Percentiles rank a stretch among this genome's conserved stretches.
These are phyloP conservation scores for Hypoxylon cercidicola DNA, from an alignment of 495 filamentous ascomycete species.

Conservation along the genomic window DNA sequence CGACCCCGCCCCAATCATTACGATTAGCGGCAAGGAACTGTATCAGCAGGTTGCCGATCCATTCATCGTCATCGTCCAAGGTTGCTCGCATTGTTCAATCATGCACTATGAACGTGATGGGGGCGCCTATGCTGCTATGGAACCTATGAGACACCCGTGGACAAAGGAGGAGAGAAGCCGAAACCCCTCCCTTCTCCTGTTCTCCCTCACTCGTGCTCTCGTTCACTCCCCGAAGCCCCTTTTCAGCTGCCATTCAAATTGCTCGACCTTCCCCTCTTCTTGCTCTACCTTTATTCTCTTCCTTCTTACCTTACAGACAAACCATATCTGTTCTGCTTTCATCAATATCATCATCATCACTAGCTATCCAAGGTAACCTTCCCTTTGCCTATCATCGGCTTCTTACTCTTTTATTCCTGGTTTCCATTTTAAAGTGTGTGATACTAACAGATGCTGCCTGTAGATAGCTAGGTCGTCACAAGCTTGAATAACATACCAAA, in stretches of 20 bases:
- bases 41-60: slow-evolving; percentile 43
- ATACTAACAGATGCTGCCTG: slow-evolving; percentile 9
- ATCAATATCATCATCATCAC: slow-evolving; percentile 31
- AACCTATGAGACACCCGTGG: neutral
- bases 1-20: slow-evolving; percentile 40
- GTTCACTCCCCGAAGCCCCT: slow-evolving; percentile 36
- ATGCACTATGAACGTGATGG: too few relatives aligned
- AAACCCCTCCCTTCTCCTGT: slow-evolving; percentile 16
- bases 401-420: neutral
- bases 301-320: slow-evolving; percentile 43
- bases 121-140: too few relatives aligned
- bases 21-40: slow-evolving; percentile 25
- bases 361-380: slow-evolving; percentile 38
- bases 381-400: slow-evolving; percentile 6
- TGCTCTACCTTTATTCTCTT: slow-evolving; percentile 29
- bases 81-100: slow-evolving; percentile 11
- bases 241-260: slow-evolving; percentile 39
- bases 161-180: slow-evolving; percentile 17
- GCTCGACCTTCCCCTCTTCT: slow-evolving; percentile 37
- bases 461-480: slow-evolving; percentile 22
- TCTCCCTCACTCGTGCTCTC: slow-evolving; percentile 11
- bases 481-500: slow-evolving; percentile 23
- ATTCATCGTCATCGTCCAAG: slow-evolving; percentile 13
- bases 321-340: slow-evolving; percentile 36
- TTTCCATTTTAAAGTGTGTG: neutral